Conservation (phyloP, 345 rosid species). For the Syzygium grande region DNA sequence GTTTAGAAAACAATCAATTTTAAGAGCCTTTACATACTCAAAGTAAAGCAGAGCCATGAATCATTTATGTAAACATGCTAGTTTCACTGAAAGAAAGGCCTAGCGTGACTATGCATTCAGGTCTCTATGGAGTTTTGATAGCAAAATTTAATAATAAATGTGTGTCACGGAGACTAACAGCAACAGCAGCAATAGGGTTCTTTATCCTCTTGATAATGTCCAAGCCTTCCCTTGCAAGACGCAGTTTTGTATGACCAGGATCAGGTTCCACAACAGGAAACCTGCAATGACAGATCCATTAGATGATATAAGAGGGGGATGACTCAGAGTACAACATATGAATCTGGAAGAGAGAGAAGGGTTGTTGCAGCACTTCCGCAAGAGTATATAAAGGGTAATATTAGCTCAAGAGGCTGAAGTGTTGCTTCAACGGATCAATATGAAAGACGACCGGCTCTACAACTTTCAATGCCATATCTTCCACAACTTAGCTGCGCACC, state of each 20-base stretch:
- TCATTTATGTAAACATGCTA: neutral
- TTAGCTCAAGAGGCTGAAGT: neutral
- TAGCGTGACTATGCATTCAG: neutral
- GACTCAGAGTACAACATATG: neutral
- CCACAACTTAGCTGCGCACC: neutral
- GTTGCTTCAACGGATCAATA: neutral
- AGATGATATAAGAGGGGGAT: neutral
- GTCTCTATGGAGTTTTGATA: neutral
- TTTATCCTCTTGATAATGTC: conserved; percentile 82
- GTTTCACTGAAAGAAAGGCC: neutral
- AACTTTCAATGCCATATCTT: neutral
- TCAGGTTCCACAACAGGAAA: conserved; percentile 96
- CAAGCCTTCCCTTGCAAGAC: conserved; percentile 82
- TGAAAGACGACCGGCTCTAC: neutral
- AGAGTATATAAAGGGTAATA: neutral
- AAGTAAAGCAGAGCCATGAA: neutral
- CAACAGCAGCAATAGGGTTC: conserved; percentile 84
- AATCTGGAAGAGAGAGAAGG: neutral
- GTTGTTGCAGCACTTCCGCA: neutral
- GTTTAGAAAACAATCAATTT: neutral
- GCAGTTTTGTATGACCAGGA: conserved; percentile 96
- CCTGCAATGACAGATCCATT: conserved; percentile 23
- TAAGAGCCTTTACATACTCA: neutral
- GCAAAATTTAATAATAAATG: neutral
- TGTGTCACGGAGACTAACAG: conserved; percentile 47